These are phyloP conservation scores for Uronychia setigera DNA, from an alignment of 73 alveolate species.

Conservation along the genomic window DNA sequence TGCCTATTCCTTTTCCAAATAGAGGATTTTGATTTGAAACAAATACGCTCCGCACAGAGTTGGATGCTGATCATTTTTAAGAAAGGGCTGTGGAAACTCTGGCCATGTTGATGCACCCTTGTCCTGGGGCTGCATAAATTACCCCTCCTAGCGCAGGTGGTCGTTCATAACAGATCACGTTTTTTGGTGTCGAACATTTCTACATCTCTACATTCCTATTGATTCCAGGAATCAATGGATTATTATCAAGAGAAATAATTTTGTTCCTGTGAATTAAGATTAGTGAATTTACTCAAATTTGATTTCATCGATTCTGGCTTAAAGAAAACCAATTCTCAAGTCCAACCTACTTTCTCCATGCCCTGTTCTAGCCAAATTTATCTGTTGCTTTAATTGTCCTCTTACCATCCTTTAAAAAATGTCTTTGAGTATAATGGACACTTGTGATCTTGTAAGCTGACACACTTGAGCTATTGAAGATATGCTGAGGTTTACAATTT, in stretches of 20 bases:
- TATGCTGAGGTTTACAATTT: not conserved
- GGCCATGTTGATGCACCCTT: not conserved
- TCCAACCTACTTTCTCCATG: not conserved
- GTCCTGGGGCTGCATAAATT: not conserved
- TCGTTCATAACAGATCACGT: not conserved
- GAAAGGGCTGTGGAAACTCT: not conserved
- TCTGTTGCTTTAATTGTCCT: not conserved
- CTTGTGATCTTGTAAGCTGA: not conserved
- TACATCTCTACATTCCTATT: too few relatives aligned
- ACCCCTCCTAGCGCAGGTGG: not conserved
- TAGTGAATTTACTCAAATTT: not conserved
- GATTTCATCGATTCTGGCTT: not conserved
- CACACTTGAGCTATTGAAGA: not conserved
- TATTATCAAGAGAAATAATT: too few relatives aligned
- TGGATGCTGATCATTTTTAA: not conserved
- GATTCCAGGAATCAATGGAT: too few relatives aligned
- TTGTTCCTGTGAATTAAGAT: too few relatives aligned
- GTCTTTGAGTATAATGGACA: not conserved
- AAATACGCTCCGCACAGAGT: not conserved
- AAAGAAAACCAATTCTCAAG: not conserved
- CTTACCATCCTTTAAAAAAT: not conserved
- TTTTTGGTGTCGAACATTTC: not conserved
- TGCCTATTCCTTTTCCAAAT: not conserved
- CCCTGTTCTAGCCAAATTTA: not conserved
- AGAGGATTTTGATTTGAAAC: not conserved